phyloP scores from a whole-genome alignment of 2,329 filamentous ascomycete species.

The Dactylellina haptotyla region DNA sequence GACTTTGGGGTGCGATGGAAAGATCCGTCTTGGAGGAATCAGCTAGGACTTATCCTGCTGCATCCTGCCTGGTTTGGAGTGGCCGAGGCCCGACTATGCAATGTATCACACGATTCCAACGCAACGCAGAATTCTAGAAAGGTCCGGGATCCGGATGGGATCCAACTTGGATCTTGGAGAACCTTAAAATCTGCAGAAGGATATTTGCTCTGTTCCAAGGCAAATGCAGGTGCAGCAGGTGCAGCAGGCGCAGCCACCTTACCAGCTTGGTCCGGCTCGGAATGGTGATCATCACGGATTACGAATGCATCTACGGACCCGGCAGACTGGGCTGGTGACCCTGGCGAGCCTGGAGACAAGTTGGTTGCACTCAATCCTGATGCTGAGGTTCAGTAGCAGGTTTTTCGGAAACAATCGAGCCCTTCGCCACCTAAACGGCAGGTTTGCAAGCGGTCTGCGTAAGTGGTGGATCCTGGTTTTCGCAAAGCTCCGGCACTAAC shows the following conservation, averaged over 20 bases:
- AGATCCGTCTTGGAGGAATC: not conserved
- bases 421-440: conserved; percentile 35
- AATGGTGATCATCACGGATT: conserved; percentile 6
- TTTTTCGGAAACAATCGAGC: conserved; percentile 54
- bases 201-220: no score
- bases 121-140: not conserved
- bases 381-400: conserved; percentile 17
- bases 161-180: no score
- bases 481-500: conserved; percentile 53
- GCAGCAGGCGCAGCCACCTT: no score
- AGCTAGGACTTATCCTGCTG: no score
- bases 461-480: conserved; percentile 7
- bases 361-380: conserved; percentile 11
- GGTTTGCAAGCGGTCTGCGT: conserved; percentile 1
- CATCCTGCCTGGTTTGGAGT: no score
- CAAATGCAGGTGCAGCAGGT: no score
- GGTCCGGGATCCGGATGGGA: not conserved
- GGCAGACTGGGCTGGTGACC: not conserved
- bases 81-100: no score
- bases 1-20: no score
- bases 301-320: not conserved
- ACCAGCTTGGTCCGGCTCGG: conserved; percentile 2
- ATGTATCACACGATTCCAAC: no score
- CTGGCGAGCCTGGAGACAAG: not conserved
- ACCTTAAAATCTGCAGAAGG: no score